Percentiles rank a stretch among this genome's conserved stretches.
These are phyloP conservation scores for Mariannaea sp. DNA, from an alignment of 2,329 filamentous ascomycete species.

Conservation along the genomic window DNA sequence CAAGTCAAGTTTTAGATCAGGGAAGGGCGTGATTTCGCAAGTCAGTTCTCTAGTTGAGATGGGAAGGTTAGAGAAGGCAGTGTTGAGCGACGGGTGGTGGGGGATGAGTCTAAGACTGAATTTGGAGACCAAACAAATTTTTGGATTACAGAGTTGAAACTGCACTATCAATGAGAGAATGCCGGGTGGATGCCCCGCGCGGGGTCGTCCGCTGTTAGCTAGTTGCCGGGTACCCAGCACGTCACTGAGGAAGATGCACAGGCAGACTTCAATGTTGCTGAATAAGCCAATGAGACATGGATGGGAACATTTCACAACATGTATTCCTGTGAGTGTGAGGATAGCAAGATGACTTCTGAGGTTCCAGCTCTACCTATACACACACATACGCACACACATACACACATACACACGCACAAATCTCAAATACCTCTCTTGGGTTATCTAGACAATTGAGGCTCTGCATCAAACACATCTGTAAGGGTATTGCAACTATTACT, in stretches of 20 bases:
- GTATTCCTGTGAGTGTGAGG: too few species aligned
- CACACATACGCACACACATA: too few species aligned
- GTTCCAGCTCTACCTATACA: too few species aligned
- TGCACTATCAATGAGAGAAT: background rate
- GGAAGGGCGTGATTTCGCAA: background rate
- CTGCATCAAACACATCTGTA: background rate
- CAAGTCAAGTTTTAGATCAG: background rate
- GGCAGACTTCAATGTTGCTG: background rate
- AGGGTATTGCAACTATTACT: conserved; percentile 10
- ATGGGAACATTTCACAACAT: too few species aligned
- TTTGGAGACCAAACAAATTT: conserved; percentile 30
- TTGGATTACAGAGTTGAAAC: conserved; percentile 27
- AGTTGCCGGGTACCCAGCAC: conserved; percentile 18
- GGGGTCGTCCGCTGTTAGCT: conserved; percentile 33
- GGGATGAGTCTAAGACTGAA: conserved; percentile 17
- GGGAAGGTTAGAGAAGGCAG: background rate
- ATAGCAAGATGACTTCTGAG: too few species aligned
- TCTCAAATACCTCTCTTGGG: too few species aligned
- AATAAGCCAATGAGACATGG: too few species aligned
- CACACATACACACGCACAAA: too few species aligned
- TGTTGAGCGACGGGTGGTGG: too few species aligned
- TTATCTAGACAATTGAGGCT: background rate
- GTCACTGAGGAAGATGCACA: too few species aligned
- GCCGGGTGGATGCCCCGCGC: conserved; percentile 36
- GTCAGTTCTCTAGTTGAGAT: background rate